These are phyloP conservation scores for Cucumis hystrix DNA, from an alignment of 306 rosid species.

Conservation along the genomic window DNA sequence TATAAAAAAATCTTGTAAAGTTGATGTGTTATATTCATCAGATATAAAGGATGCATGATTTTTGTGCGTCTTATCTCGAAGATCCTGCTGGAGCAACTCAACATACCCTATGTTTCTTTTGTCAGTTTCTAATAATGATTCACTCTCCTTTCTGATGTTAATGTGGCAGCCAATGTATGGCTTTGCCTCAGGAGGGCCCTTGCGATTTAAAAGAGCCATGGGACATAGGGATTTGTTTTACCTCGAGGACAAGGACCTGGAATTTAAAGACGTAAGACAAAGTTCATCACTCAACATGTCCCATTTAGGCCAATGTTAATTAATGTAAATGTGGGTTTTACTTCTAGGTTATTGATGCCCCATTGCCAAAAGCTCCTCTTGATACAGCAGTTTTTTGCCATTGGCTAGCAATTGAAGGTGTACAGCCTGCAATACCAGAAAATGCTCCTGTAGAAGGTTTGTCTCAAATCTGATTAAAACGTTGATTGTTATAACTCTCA, in stretches of 20 bases:
- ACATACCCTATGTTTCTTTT: not conserved
- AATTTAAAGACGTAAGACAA: constrained; percentile 71
- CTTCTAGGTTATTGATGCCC: constrained; percentile 65
- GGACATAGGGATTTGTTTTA: constrained; percentile 90
- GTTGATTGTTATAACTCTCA: not conserved
- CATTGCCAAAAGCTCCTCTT: constrained; percentile 75
- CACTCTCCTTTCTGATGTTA: constrained; percentile 2
- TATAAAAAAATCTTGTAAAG: not conserved
- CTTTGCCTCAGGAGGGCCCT: constrained; percentile 49
- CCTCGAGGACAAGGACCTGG: constrained; percentile 85
- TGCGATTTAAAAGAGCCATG: constrained; percentile 69
- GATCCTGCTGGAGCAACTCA: not conserved
- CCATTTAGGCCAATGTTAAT: constrained; percentile 5
- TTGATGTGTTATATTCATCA: not conserved
- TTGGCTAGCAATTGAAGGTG: constrained; percentile 97
- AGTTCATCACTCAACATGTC: constrained; percentile 13
- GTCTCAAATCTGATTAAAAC: constrained; percentile 3
- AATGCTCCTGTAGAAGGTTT: constrained; percentile 79
- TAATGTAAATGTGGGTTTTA: constrained; percentile 12
- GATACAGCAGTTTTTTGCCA: constrained; percentile 47
- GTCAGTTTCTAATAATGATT: not conserved
- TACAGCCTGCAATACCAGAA: constrained; percentile 94
- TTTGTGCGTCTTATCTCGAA: not conserved
- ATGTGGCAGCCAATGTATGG: constrained; percentile 66
- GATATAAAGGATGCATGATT: not conserved